Evolutionary conservation across 768 basidiomycete species (phyloP).

Genomic region (Terana coerulea): DNA sequence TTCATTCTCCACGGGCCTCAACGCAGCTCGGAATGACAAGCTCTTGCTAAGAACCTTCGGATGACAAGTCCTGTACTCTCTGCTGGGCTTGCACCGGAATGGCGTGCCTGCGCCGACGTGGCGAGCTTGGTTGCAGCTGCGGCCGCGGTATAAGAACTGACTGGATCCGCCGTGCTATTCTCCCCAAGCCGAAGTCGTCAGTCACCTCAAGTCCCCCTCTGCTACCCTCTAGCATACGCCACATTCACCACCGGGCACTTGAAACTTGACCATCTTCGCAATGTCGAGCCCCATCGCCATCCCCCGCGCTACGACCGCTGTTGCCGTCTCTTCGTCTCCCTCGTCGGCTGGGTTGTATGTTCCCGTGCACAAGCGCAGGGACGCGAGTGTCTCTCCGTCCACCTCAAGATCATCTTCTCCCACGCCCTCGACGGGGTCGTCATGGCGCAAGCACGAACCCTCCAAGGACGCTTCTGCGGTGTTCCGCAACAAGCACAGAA

Average conservation of each 20-base stretch:
- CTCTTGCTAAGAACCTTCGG: not conserved
- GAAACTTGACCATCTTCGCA: not conserved
- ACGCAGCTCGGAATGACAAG: not conserved
- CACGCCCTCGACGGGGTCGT: conserved; percentile 2
- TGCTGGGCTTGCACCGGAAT: not conserved
- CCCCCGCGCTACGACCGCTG: no score
- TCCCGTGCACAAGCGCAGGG: conserved; percentile 19
- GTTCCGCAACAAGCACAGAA: not conserved
- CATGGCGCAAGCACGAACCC: conserved; percentile 6
- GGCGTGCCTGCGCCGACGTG: not conserved
- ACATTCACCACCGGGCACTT: not conserved
- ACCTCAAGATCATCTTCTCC: conserved; percentile 8
- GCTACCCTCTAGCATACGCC: not conserved
- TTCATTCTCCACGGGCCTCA: not conserved
- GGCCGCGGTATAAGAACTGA: conserved; percentile 4
- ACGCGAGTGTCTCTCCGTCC: conserved; percentile 12
- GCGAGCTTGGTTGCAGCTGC: not conserved
- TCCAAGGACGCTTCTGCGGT: not conserved
- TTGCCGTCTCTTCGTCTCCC: conserved; percentile 3
- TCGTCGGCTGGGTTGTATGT: conserved; percentile 16
- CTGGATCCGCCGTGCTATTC: not conserved
- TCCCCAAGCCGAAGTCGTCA: not conserved
- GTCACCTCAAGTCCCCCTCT: not conserved
- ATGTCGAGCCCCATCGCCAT: conserved; percentile 24
- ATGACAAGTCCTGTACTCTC: no score